These are phyloP conservation scores for Colletotrichum tamarilloi DNA, from an alignment of 2,329 filamentous ascomycete genomes.

Conservation along the genomic window DNA sequence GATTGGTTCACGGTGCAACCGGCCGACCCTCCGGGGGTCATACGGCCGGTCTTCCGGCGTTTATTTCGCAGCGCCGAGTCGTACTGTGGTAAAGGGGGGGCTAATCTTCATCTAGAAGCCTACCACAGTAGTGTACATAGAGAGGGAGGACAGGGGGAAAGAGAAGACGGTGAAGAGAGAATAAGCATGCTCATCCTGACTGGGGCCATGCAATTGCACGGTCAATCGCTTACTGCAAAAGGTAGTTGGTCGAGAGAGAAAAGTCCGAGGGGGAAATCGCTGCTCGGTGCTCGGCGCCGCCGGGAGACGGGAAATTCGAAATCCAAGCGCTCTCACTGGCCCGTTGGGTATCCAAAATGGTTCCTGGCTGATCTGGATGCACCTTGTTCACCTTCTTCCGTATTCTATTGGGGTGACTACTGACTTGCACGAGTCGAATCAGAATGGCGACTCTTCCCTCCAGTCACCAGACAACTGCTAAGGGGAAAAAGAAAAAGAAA, in stretches of 20 bases:
- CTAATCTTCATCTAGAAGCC: neutral
- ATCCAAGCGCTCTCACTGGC: neutral
- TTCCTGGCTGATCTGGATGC: neutral
- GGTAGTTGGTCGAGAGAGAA: neutral
- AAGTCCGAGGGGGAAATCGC: neutral
- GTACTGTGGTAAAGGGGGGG: neutral
- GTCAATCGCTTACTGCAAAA: neutral
- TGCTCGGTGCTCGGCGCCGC: conserved; percentile 17
- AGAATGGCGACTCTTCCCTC: neutral
- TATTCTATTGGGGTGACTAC: neutral
- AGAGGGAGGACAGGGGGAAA: neutral
- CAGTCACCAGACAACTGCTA: neutral
- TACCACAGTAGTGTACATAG: too few species aligned
- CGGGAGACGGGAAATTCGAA: neutral
- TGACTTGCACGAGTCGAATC: neutral
- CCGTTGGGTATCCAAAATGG: neutral
- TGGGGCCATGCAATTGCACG: too few species aligned
- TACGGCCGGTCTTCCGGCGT: conserved; percentile 16
- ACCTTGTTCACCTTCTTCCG: neutral
- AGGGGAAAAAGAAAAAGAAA: neutral
- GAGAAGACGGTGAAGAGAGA: neutral
- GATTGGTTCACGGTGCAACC: neutral
- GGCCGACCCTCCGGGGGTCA: neutral
- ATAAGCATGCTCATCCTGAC: neutral
- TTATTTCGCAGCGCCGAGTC: neutral